phyloP scores from a whole-genome alignment of 768 basidiomycete genomes.

The Xerocomus spinulosus region DNA sequence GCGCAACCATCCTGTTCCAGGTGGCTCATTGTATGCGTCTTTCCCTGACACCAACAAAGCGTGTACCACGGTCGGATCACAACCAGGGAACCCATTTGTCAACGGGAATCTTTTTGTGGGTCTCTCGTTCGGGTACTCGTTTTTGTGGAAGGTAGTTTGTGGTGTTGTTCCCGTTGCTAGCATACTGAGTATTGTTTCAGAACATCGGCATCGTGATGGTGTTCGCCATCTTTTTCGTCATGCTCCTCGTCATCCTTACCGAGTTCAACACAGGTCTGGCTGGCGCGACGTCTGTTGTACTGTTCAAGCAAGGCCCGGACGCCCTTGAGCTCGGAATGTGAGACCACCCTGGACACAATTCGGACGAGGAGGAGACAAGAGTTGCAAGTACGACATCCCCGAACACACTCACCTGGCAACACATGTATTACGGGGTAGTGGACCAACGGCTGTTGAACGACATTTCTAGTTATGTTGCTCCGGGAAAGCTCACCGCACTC shows the following conservation, averaged over 20 bases:
- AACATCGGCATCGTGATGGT: conserved; percentile 67
- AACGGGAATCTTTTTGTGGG: conserved; percentile 54
- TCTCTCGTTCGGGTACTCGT: conserved; percentile 39
- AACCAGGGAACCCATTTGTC: conserved; percentile 56
- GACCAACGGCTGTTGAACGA: conserved; percentile 59
- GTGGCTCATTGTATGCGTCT: conserved; percentile 57
- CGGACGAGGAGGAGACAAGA: conserved; percentile 26
- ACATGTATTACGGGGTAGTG: conserved; percentile 62
- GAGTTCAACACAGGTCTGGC: conserved; percentile 44
- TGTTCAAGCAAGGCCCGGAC: conserved; percentile 62
- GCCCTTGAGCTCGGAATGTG: conserved; percentile 1
- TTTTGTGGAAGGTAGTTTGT: conserved; percentile 46
- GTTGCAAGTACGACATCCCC: conserved; percentile 4
- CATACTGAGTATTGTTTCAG: conserved; percentile 28
- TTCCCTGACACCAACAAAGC: conserved; percentile 62
- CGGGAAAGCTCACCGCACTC: conserved; percentile 73
- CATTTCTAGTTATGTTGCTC: conserved; percentile 77
- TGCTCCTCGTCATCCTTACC: conserved; percentile 52
- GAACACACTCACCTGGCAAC: conserved; percentile 78
- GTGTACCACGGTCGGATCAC: conserved; percentile 66
- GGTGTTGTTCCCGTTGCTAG: background rate
- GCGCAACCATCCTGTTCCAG: conserved; percentile 62
- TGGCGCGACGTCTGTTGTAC: conserved; percentile 41
- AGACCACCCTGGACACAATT: background rate
- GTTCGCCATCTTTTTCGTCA: conserved; percentile 57